Evolutionary conservation across 441 rosid genomes (phyloP).

Genomic region (Bruguiera hainesii): DNA sequence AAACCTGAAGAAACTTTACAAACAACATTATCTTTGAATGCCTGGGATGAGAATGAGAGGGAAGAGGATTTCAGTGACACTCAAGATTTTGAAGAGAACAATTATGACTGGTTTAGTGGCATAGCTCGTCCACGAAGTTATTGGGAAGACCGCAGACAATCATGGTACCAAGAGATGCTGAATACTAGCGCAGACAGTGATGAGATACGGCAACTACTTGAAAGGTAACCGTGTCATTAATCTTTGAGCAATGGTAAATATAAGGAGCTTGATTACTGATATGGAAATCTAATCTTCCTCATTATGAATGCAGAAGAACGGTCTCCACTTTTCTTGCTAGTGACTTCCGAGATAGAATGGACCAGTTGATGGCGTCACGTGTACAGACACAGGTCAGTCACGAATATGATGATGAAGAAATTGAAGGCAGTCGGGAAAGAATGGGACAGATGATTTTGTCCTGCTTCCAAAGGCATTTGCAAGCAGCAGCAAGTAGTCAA

Average conservation of each 20-base stretch:
- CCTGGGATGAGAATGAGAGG: conserved; percentile 30
- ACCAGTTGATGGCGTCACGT: conserved; percentile 47
- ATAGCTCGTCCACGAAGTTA: conserved; percentile 81
- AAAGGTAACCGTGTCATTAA: conserved; percentile 44
- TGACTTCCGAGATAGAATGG: conserved; percentile 63
- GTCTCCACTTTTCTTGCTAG: conserved; percentile 70
- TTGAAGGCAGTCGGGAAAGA: conserved; percentile 32
- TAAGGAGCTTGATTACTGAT: too few relatives aligned
- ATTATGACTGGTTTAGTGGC: conserved; percentile 61
- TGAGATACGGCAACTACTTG: conserved; percentile 64
- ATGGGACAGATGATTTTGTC: conserved; percentile 35
- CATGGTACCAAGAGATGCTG: conserved; percentile 71
- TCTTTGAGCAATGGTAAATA: too few relatives aligned
- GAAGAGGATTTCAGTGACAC: conserved; percentile 30
- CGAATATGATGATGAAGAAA: conserved; percentile 31
- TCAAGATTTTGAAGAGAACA: conserved; percentile 25
- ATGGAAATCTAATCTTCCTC: background rate
- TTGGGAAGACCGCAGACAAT: conserved; percentile 76
- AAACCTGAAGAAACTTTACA: conserved; percentile 24
- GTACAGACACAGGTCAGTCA: conserved; percentile 35
- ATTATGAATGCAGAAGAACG: conserved; percentile 46
- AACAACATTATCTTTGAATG: conserved; percentile 27
- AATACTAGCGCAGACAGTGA: conserved; percentile 41
- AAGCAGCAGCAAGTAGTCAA: conserved; percentile 20
- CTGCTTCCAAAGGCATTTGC: conserved; percentile 28